Conservation (phyloP, 2,329 filamentous ascomycete genomes). For the Aspergillus sp. region DNA sequence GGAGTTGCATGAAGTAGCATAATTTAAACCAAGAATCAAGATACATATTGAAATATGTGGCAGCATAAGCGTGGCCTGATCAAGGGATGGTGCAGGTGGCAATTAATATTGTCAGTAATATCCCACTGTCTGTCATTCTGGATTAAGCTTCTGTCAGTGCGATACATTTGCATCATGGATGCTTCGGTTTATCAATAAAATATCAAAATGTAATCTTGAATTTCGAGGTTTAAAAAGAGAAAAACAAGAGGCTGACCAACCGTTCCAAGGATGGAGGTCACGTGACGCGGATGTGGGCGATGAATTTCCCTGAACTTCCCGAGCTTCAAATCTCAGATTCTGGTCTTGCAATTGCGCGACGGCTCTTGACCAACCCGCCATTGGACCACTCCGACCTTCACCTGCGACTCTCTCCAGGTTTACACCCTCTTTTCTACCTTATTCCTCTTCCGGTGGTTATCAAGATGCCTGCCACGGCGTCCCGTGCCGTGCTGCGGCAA, state of each 20-base stretch:
- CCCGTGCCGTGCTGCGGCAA: slow-evolving; percentile 48
- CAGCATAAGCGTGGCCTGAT: neutral
- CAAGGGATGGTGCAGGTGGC: neutral
- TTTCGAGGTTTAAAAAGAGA: neutral
- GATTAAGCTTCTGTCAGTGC: neutral
- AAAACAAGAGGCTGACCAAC: neutral
- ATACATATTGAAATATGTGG: neutral
- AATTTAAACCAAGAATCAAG: neutral
- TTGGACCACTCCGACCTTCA: slow-evolving; percentile 39
- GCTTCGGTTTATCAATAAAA: neutral
- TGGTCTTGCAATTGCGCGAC: slow-evolving; percentile 38
- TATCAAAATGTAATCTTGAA: neutral
- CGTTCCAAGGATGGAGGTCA: slow-evolving; percentile 4
- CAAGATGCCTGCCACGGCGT: slow-evolving; percentile 46
- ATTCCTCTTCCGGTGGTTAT: slow-evolving; percentile 27
- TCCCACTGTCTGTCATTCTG: neutral
- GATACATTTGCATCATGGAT: neutral
- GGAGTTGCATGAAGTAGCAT: neutral
- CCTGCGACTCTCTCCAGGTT: slow-evolving; percentile 29
- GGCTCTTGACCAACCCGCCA: slow-evolving; percentile 35
- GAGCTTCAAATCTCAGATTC: slow-evolving; percentile 41
- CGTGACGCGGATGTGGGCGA: slow-evolving; percentile 19
- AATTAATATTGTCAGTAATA: neutral
- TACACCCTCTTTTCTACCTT: slow-evolving; percentile 29
- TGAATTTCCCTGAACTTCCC: slow-evolving; percentile 43